Evolutionary conservation across 2,329 filamentous ascomycete genomes (phyloP).

Genomic region (Ophiocordyceps camponoti-leonardi): DNA sequence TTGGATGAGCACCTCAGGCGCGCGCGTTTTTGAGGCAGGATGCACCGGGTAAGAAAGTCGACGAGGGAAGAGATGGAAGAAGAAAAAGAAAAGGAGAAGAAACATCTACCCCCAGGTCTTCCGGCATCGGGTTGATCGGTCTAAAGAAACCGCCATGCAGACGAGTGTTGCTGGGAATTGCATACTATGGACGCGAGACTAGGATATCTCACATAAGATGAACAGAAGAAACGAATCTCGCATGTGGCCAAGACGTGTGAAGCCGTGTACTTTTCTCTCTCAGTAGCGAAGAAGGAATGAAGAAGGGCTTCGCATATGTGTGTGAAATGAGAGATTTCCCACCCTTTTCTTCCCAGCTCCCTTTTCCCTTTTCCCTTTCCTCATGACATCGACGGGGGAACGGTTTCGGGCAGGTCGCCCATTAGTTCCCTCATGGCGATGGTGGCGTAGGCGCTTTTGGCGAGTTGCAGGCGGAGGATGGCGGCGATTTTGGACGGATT

Average conservation of each 20-base stretch:
- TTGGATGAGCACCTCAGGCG: neutral
- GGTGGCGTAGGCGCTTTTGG: conserved; percentile 68
- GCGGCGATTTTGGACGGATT: conserved; percentile 36
- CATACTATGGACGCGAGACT: neutral
- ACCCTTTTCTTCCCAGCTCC: neutral
- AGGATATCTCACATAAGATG: neutral
- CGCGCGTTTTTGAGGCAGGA: too few species aligned
- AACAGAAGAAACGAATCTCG: neutral
- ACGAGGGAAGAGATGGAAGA: neutral
- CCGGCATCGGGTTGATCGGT: neutral
- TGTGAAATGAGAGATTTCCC: too few species aligned
- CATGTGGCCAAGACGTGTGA: neutral
- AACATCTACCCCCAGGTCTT: neutral
- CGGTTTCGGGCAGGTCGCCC: conserved; percentile 18
- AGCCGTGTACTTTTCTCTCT: too few species aligned
- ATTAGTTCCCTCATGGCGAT: conserved; percentile 69
- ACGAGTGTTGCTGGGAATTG: neutral
- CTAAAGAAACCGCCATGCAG: neutral
- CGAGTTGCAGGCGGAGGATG: conserved; percentile 59
- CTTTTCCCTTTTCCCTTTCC: neutral
- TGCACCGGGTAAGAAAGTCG: too few species aligned
- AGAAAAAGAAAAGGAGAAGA: too few species aligned
- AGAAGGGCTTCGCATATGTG: too few species aligned
- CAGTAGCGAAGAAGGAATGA: too few species aligned
- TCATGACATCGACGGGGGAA: neutral